Percentiles rank a stretch among this genome's conserved stretches.
phyloP scores from a whole-genome alignment of 1,139 yeast genomes.

The Sugiyamaella japonica region DNA sequence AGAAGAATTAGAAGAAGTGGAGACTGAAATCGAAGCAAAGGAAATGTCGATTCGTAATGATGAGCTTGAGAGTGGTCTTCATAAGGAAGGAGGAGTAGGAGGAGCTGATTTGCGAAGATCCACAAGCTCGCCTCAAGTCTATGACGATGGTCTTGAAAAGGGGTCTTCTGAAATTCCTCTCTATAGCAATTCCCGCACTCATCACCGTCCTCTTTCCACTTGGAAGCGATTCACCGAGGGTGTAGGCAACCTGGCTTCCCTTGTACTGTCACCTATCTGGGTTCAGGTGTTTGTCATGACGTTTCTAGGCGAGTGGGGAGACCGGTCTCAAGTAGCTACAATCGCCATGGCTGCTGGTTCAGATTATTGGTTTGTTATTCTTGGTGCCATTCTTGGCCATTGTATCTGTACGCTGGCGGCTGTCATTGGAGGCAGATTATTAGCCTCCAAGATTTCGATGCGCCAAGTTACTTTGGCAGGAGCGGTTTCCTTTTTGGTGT shows the following conservation, averaged over 20 bases:
- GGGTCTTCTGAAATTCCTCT: conserved; percentile 31
- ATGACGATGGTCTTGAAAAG: conserved; percentile 37
- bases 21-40: conserved; percentile 78
- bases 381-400: conserved; percentile 92
- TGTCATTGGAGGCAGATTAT: conserved; percentile 87
- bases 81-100: conserved; percentile 31
- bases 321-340: conserved; percentile 95
- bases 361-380: conserved; percentile 83
- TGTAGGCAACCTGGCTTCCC: conserved; percentile 54
- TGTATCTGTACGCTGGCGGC: conserved; percentile 88
- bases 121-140: conserved; percentile 35
- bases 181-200: conserved; percentile 30
- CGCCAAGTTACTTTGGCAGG: conserved; percentile 92
- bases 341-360: conserved; percentile 99
- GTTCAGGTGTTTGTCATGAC: conserved; percentile 95
- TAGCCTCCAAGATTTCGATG: conserved; percentile 88
- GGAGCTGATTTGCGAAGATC: conserved; percentile 32
- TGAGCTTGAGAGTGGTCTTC: conserved; percentile 57
- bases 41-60: conserved; percentile 55
- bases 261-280: conserved; percentile 84
- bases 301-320: conserved; percentile 98
- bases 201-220: conserved; percentile 23
- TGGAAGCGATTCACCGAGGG: conserved; percentile 37
- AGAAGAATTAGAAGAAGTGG: conserved; percentile 95
- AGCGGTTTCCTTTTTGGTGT: conserved; percentile 77